Percentiles rank a stretch among this genome's conserved stretches.
Conservation (phyloP, 129 eudicot species). For the Flaveria linearis region DNA sequence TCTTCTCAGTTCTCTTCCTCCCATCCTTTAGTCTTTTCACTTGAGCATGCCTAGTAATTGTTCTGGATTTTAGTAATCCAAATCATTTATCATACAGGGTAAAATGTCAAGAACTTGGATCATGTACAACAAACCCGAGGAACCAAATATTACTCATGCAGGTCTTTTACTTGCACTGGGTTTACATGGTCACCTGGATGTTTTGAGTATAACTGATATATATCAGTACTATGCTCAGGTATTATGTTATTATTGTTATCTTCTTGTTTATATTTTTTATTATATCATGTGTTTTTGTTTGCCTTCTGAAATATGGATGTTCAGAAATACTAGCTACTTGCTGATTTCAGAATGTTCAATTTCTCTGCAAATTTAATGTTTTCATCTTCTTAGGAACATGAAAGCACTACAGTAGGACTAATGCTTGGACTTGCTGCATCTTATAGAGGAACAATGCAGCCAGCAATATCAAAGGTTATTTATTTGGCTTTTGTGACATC, state of each 20-base stretch:
- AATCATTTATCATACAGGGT: slow-evolving; percentile 52
- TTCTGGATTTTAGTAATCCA: slow-evolving; percentile 27
- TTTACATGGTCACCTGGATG: slow-evolving; percentile 82
- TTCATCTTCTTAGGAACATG: slow-evolving; percentile 64
- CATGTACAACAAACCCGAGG: slow-evolving; percentile 81
- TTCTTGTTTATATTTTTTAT: slow-evolving; percentile 8
- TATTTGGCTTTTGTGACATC: slow-evolving; percentile 11
- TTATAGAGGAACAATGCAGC: slow-evolving; percentile 94
- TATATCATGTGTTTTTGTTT: not conserved
- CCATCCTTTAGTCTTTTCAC: not conserved
- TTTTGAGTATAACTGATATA: slow-evolving; percentile 75
- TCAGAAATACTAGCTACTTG: slow-evolving; percentile 16
- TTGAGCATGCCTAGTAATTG: not conserved
- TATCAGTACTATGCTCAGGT: slow-evolving; percentile 85
- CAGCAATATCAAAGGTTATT: slow-evolving; percentile 83
- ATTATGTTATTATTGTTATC: slow-evolving; percentile 12
- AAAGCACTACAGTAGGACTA: slow-evolving; percentile 87
- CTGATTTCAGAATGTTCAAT: not conserved
- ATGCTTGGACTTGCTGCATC: slow-evolving; percentile 99
- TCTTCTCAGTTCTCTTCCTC: slow-evolving; percentile 3
- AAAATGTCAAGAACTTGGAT: slow-evolving; percentile 99
- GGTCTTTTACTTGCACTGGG: slow-evolving; percentile 97
- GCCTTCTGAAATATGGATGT: not conserved
- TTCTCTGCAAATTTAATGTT: slow-evolving; percentile 14
- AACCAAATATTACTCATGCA: slow-evolving; percentile 85